Evolutionary conservation across 2,329 filamentous ascomycete species (phyloP).

Genomic region (Teratosphaeria epicoccoides): DNA sequence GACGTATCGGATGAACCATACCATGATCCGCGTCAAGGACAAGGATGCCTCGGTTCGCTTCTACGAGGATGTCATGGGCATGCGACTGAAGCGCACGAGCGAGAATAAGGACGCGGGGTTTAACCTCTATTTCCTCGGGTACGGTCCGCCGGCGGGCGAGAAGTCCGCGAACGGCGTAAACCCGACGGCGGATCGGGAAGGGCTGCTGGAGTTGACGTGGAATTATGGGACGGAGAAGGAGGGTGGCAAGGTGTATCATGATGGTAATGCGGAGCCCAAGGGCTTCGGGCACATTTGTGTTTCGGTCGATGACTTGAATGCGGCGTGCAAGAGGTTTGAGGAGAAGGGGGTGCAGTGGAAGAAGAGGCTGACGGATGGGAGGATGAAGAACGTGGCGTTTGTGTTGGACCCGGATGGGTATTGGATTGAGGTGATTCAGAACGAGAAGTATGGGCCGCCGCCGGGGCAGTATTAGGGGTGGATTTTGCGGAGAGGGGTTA

Average conservation of each 20-base stretch:
- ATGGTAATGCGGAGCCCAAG: conserved; percentile 83
- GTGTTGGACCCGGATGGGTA: conserved; percentile 71
- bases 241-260: conserved; percentile 72
- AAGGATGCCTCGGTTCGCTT: conserved; percentile 38
- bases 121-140: conserved; percentile 88
- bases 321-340: conserved; percentile 54
- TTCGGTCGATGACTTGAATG: conserved; percentile 1
- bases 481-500: neutral
- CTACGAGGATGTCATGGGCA: conserved; percentile 70
- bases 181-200: conserved; percentile 59
- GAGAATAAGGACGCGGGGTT: conserved; percentile 65
- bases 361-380: conserved; percentile 89
- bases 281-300: conserved; percentile 79
- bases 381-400: conserved; percentile 97
- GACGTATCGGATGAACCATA: conserved; percentile 72
- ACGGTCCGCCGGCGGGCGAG: conserved; percentile 42
- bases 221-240: conserved; percentile 78
- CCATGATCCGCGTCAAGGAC: conserved; percentile 86
- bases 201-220: conserved; percentile 83
- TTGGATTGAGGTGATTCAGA: conserved; percentile 72
- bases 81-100: conserved; percentile 64
- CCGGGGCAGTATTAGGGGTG: conserved; percentile 7
- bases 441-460: conserved; percentile 49
- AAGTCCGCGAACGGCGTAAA: conserved; percentile 47
- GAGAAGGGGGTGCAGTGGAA: conserved; percentile 76